Evolutionary conservation across 75 land plant genomes (phyloP).

Genomic region (Sequoia sempervirens): DNA sequence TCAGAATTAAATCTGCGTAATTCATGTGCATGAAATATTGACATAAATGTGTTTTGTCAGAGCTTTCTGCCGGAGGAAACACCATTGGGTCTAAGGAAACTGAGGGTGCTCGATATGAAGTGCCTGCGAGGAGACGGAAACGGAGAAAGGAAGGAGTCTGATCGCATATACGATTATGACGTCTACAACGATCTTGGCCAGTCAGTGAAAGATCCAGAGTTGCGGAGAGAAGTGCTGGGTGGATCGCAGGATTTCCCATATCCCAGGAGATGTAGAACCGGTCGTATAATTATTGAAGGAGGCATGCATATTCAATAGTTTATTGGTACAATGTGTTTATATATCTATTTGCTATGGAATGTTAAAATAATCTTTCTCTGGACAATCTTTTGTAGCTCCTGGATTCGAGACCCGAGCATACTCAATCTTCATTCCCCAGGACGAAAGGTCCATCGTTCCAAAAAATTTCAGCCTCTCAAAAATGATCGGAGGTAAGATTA

Average conservation of each 20-base stretch:
- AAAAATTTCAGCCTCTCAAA: neutral
- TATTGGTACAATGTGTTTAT: too few species aligned
- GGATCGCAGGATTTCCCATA: slow-evolving; percentile 37
- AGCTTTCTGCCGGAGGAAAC: slow-evolving; percentile 32
- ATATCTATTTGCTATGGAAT: neutral
- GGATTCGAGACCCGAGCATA: slow-evolving; percentile 27
- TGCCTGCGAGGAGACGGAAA: slow-evolving; percentile 48
- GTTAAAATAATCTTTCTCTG: too few species aligned
- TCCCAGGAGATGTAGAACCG: slow-evolving; percentile 66
- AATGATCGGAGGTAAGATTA: slow-evolving; percentile 2
- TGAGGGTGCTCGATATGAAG: slow-evolving; percentile 34
- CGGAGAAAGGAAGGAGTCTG: slow-evolving; percentile 18
- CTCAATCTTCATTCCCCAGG: neutral
- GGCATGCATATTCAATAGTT: neutral
- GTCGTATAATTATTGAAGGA: slow-evolving; percentile 17
- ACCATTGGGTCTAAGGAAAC: slow-evolving; percentile 12
- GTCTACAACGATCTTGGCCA: too few species aligned
- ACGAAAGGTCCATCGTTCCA: neutral
- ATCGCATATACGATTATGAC: too few species aligned
- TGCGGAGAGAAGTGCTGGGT: slow-evolving; percentile 6
- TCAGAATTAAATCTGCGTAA: too few species aligned
- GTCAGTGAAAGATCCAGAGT: too few species aligned
- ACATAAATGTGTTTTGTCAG: too few species aligned
- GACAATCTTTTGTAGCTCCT: neutral
- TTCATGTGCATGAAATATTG: too few species aligned